Evolutionary conservation across 768 basidiomycete species (phyloP).

Genomic region (Sarcomyxa edulis): DNA sequence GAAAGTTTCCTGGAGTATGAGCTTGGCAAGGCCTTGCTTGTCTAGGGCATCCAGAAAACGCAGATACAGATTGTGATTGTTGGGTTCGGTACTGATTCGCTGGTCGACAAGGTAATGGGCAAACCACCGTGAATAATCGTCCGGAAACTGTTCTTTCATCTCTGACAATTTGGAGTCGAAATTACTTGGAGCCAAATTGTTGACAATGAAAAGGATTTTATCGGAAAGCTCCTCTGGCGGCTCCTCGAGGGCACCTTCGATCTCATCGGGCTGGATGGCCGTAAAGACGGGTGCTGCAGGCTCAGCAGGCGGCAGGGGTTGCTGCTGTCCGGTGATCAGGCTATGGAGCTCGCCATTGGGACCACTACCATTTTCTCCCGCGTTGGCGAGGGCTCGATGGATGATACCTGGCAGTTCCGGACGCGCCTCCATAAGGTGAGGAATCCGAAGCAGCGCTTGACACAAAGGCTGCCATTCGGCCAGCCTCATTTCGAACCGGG

Average conservation of each 20-base stretch:
- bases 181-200: slow-evolving; percentile 93
- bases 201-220: slow-evolving; percentile 95
- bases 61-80: slow-evolving; percentile 94
- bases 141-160: slow-evolving; percentile 80
- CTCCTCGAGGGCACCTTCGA: slow-evolving; percentile 54
- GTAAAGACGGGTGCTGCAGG: slow-evolving; percentile 55
- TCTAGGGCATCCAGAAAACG: slow-evolving; percentile 87
- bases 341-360: slow-evolving; percentile 32
- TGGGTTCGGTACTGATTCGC: slow-evolving; percentile 92
- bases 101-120: slow-evolving; percentile 97
- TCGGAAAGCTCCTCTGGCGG: slow-evolving; percentile 90
- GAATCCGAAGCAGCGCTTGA: slow-evolving; percentile 81
- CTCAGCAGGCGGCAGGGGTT: too few species aligned
- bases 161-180: slow-evolving; percentile 85
- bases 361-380: slow-evolving; percentile 35
- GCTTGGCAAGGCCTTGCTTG: slow-evolving; percentile 56
- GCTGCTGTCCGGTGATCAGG: slow-evolving; percentile 23
- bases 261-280: slow-evolving; percentile 67
- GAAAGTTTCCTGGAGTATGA: slow-evolving; percentile 92
- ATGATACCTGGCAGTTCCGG: slow-evolving; percentile 75
- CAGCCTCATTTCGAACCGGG: slow-evolving; percentile 81
- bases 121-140: slow-evolving; percentile 89
- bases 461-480: slow-evolving; percentile 92
- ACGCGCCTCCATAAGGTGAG: slow-evolving; percentile 78
- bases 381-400: slow-evolving; percentile 60